Conservation (phyloP, 2,329 filamentous ascomycete genomes). For the Nemania serpens region DNA sequence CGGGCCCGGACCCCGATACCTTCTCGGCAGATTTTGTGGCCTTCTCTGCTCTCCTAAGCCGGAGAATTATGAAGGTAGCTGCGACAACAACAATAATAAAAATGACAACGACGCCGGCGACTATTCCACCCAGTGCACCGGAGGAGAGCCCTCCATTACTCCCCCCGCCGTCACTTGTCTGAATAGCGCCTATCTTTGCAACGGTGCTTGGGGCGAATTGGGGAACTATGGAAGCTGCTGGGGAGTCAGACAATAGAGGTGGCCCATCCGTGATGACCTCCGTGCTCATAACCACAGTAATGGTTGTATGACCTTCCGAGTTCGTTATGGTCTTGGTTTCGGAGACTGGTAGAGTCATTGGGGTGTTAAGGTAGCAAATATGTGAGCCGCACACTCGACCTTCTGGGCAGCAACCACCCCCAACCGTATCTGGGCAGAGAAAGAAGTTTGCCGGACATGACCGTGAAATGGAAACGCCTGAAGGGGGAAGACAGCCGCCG, state of each 20-base stretch:
- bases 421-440: slow-evolving; percentile 55
- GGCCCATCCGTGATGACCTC: slow-evolving; percentile 40
- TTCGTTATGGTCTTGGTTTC: slow-evolving; percentile 52
- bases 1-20: slow-evolving; percentile 43
- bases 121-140: slow-evolving; percentile 56
- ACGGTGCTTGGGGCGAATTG: slow-evolving; percentile 53
- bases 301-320: slow-evolving; percentile 45
- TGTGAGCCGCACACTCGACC: slow-evolving; percentile 54
- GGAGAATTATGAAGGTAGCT: slow-evolving; percentile 55
- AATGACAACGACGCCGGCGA: slow-evolving; percentile 55
- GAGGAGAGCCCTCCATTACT: slow-evolving; percentile 43
- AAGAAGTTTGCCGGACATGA: slow-evolving; percentile 52
- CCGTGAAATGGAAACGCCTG: slow-evolving; percentile 46
- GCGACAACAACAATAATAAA: slow-evolving; percentile 53
- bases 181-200: slow-evolving; percentile 46
- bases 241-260: slow-evolving; percentile 36
- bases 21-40: slow-evolving; percentile 45
- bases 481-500: slow-evolving; percentile 50
- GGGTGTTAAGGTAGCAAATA: slow-evolving; percentile 54
- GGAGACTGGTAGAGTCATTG: slow-evolving; percentile 51
- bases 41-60: slow-evolving; percentile 52
- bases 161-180: slow-evolving; percentile 31
- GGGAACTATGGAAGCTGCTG: slow-evolving; percentile 39
- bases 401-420: slow-evolving; percentile 58
- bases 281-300: slow-evolving; percentile 49